Base-by-base conservation (phyloP, 2,329 filamentous ascomycete species). In the Passalora sequoiae region DNA sequence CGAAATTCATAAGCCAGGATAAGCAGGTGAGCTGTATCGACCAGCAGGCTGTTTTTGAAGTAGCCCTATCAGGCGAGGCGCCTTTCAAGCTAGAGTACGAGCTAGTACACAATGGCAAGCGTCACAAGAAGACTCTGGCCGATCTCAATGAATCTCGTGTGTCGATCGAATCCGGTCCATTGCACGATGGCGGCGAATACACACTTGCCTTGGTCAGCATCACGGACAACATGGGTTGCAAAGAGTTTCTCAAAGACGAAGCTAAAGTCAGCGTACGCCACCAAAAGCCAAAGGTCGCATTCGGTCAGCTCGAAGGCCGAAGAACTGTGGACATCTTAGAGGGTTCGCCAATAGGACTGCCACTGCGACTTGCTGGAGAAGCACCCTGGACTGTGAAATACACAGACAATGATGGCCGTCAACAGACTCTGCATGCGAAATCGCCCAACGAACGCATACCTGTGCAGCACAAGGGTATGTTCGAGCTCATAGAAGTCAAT, bases 1-100 rank as follows among this genome's bases (percentile, higher is more conserved):
- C 91, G 17, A 68, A 69, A 22, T 80, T 83, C 49, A 74, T 89
- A 43, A 73, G 75, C 19, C 70, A 72, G 6, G 69, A 74, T 15
- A 69, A 72, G 16, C 73, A 80, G 47, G 81, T 78, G 56, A 81
- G 85, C 37, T 98, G 92, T 61, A 83, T 97, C 43, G 88, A 92
- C 47, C 83, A 94, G 43, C 75, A 82, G 15, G 80, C 89, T 5
- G 77, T 82, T 22, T 79, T 92, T 20, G 80, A 87, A 43, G 80
- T 96, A 28, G 67, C 75, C 39, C 76, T 97, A 30, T 73, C 80
- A 33, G 92, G 94, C 30, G 89, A 97, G 57, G 76, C 82, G 13
- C 92, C 94, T 0, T 97, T 91, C 73, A 84, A 76, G 16, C 69
- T 98, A 28, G 89, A 97, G 61, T 98, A 94, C 70, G 92, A 97